A percentile compares a stretch with the other conserved stretches of the same genome.
These are phyloP conservation scores for Flammula alnicola DNA, from an alignment of 1,284 basidiomycete genomes.

Conservation along the genomic window DNA sequence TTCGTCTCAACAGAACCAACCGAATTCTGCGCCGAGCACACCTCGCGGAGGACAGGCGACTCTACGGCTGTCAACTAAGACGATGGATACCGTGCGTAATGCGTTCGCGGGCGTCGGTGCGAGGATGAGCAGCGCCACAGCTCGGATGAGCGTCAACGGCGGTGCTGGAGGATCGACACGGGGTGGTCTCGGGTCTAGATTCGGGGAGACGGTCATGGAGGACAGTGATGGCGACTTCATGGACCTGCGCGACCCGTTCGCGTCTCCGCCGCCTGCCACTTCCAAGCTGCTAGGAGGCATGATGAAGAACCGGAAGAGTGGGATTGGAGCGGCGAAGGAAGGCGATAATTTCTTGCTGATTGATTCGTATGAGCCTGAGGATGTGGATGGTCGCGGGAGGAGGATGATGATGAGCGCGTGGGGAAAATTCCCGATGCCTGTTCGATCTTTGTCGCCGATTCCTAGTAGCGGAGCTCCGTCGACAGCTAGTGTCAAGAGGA, in stretches of 20 bases:
- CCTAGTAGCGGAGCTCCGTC: slow-evolving; percentile 10
- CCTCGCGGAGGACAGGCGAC: slow-evolving; percentile 15
- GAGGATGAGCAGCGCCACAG: slow-evolving; percentile 22
- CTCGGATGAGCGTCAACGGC: slow-evolving; percentile 16
- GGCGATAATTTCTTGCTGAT: slow-evolving; percentile 9
- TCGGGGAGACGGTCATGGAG: slow-evolving; percentile 17
- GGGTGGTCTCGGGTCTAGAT: slow-evolving; percentile 1
- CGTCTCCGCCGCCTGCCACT: slow-evolving; percentile 20
- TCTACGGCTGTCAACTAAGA: slow-evolving; percentile 21
- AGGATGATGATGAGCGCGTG: slow-evolving; percentile 26
- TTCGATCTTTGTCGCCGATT: slow-evolving; percentile 16
- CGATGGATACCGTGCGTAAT: slow-evolving; percentile 26
- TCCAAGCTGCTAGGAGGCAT: slow-evolving; percentile 6
- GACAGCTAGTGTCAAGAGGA: slow-evolving; percentile 4
- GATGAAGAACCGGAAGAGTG: slow-evolving; percentile 5
- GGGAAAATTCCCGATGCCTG: slow-evolving; percentile 22
- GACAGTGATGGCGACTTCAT: slow-evolving; percentile 26
- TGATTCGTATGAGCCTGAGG: slow-evolving; percentile 4
- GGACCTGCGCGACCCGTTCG: slow-evolving; percentile 30
- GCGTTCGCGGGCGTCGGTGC: slow-evolving; percentile 27
- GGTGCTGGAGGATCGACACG: slow-evolving; percentile 5
- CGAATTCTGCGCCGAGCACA: slow-evolving; percentile 16
- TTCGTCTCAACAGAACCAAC: neutral
- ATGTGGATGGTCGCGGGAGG: slow-evolving; percentile 2
- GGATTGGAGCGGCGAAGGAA: neutral